Base-by-base conservation (phyloP, 1,284 basidiomycete genomes). In the Trichosporon faecale region DNA sequence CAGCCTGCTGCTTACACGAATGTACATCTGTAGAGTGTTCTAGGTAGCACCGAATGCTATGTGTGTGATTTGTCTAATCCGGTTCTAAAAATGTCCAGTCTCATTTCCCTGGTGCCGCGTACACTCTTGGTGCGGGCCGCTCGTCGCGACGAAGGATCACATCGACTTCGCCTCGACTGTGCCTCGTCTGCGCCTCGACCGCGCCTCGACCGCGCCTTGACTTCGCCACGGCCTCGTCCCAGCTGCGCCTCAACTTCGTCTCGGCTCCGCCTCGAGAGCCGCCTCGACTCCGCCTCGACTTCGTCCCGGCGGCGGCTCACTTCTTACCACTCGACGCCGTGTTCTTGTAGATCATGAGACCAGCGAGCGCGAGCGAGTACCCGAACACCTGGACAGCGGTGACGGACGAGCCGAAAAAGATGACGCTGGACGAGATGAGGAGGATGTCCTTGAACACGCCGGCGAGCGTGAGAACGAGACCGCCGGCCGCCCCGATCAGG, bases 391-490 rank as follows among this genome's bases (percentile, higher is more conserved):
- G 95, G 21, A 95, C 82, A 0, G 89, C 88, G 8, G 93, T 93
- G 76, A 98, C 89, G 9, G 84, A 81, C 61, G 88, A 88, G 60
- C 91, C 90, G 76, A 95, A 94, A 74, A 98, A 85, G 69, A 93
- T 82, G 65, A 94, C 93, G 12, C 91, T 92, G 65, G 93, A 93
- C 1, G 89, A 86, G 83, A 98, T 94, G 72, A 98, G 89, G 9
- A 98, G 87, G 74, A 98, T 98, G 82, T 98, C 95, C 88, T 93
- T 93, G 86, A 98, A 91, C 21, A 98, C 95, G 57, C 96, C 95
- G 2, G 95, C 94, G 11, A 98, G 88, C 1, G 95, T 98, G 73
- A 98, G 86, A 6, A 97, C 89, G 70, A 98, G 87, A 0, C 95
- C 94, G 70, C 90, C 91, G 0, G 91, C 93, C 0, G 90, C 92